phyloP scores from a whole-genome alignment of 805 yeast genomes.

The Myxozyma melibiosi region DNA sequence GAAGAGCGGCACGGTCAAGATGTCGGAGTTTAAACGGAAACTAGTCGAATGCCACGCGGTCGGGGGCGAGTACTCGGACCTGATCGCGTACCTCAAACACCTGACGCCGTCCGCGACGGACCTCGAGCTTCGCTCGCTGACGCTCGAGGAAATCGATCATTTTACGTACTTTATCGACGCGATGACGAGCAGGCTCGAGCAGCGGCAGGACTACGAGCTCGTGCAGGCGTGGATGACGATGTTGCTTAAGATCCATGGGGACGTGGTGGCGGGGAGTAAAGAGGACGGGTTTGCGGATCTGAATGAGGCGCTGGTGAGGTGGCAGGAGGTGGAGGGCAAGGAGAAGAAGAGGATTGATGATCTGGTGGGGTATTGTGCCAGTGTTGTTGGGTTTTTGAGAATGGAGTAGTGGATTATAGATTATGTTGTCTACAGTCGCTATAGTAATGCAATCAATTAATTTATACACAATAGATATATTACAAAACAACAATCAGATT shows the following conservation, averaged over 20 bases:
- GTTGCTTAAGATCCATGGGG: conserved; percentile 79
- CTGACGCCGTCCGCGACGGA: conserved; percentile 81
- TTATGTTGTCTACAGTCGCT: not conserved
- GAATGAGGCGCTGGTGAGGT: conserved; percentile 50
- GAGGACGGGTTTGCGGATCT: conserved; percentile 42
- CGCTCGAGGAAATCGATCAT: conserved; percentile 60
- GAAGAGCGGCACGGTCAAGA: conserved; percentile 6
- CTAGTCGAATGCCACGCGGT: conserved; percentile 57
- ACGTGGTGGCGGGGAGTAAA: conserved; percentile 52
- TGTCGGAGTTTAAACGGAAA: conserved; percentile 62
- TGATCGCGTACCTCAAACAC: conserved; percentile 57
- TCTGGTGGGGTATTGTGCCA: conserved; percentile 72
- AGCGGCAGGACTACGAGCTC: conserved; percentile 69
- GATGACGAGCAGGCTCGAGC: conserved; percentile 56
- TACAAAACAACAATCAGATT: not conserved
- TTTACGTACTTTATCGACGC: conserved; percentile 68
- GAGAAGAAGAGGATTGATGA: conserved; percentile 58
- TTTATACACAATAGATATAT: not conserved
- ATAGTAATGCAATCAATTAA: not conserved
- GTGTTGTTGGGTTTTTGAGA: conserved; percentile 58
- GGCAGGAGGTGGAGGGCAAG: conserved; percentile 48
- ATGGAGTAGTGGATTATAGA: conserved; percentile 9
- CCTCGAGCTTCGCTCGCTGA: conserved; percentile 80
- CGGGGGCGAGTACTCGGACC: conserved; percentile 47
- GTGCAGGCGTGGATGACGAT: conserved; percentile 78